Conservation (phyloP, 2,329 filamentous ascomycete species). For the Capronia coronata region DNA sequence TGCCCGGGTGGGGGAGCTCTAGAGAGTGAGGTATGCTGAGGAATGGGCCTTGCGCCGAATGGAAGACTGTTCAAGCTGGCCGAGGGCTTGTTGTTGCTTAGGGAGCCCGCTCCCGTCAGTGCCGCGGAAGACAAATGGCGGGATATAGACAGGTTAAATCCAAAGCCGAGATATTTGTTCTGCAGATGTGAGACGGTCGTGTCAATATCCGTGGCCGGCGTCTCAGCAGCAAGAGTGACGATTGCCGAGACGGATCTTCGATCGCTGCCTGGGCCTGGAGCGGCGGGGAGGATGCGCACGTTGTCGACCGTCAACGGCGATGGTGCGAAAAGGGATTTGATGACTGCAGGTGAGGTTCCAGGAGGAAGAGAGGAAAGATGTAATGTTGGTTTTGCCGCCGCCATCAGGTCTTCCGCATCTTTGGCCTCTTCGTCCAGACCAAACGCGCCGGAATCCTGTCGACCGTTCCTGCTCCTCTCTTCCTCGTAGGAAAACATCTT, state of each 20-base stretch:
- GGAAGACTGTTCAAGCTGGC: slow-evolving; percentile 51
- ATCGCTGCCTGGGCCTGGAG: slow-evolving; percentile 48
- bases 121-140: slow-evolving; percentile 73
- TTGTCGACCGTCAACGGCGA: slow-evolving; percentile 60
- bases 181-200: slow-evolving; percentile 69
- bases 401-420: slow-evolving; percentile 37
- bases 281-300: slow-evolving; percentile 62
- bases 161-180: slow-evolving; percentile 77
- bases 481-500: slow-evolving; percentile 18
- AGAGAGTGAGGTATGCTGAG: slow-evolving; percentile 45
- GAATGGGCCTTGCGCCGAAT: slow-evolving; percentile 68
- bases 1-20: slow-evolving; percentile 45
- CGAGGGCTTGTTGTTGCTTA: slow-evolving; percentile 42
- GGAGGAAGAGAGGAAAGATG: slow-evolving; percentile 51
- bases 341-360: slow-evolving; percentile 44
- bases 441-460: slow-evolving; percentile 4
- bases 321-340: slow-evolving; percentile 44
- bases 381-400: slow-evolving; percentile 49
- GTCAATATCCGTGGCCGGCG: slow-evolving; percentile 76
- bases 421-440: slow-evolving; percentile 14
- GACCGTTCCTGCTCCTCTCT: slow-evolving; percentile 6
- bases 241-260: slow-evolving; percentile 70
- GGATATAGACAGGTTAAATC: slow-evolving; percentile 73
- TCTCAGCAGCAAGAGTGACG: slow-evolving; percentile 72
- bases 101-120: slow-evolving; percentile 50